These are phyloP conservation scores for Lentinula lateritia DNA, from an alignment of 768 basidiomycete species.

Conservation along the genomic window DNA sequence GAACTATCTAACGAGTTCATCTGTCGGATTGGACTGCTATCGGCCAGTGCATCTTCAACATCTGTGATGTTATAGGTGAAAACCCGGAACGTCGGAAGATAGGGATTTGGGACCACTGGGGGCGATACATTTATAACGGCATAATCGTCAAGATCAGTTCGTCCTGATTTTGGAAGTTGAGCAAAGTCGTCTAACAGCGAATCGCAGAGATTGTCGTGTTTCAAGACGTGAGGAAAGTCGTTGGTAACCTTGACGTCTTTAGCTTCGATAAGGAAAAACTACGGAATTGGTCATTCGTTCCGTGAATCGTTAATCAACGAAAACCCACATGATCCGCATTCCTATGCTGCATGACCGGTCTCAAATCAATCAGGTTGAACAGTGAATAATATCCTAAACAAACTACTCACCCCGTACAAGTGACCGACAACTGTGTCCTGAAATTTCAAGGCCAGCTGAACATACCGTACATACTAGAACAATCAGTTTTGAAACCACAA, in stretches of 20 bases:
- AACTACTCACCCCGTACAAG: conserved; percentile 63
- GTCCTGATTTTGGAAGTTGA: conserved; percentile 49
- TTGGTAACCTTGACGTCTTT: conserved; percentile 43
- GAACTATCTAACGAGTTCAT: conserved; percentile 16
- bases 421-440: conserved; percentile 77
- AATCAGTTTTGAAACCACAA: conserved; percentile 4
- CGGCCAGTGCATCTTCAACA: conserved; percentile 2
- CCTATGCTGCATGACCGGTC: conserved; percentile 51
- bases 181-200: conserved; percentile 61
- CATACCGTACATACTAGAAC: conserved; percentile 56
- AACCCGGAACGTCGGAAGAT: conserved; percentile 73
- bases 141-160: conserved; percentile 58
- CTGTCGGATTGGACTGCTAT: conserved; percentile 12
- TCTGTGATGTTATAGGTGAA: conserved; percentile 76
- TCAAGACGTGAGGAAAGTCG: background rate
- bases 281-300: conserved; percentile 8
- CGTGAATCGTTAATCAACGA: background rate
- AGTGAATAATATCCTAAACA: background rate
- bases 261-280: conserved; percentile 56
- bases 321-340: conserved; percentile 71
- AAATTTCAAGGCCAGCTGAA: conserved; percentile 71
- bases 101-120: conserved; percentile 83
- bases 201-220: conserved; percentile 39
- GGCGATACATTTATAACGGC: conserved; percentile 77
- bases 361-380: conserved; percentile 16